These are phyloP conservation scores for Skeletonema tropicum DNA, from an alignment of 108 stramenopile genomes.

Conservation along the genomic window DNA sequence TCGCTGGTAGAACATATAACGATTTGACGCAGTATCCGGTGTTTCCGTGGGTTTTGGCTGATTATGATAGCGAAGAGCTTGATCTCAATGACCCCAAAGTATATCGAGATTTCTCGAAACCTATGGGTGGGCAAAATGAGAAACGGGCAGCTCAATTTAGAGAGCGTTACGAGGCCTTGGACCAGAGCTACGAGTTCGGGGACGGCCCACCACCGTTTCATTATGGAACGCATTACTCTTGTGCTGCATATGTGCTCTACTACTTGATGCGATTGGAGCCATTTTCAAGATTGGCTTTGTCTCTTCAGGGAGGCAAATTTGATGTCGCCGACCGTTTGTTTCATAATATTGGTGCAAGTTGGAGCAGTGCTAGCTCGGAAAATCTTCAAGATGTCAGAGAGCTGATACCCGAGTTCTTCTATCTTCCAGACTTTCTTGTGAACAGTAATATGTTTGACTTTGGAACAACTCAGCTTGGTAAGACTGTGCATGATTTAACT, in stretches of 20 bases:
- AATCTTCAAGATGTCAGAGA: constrained; percentile 97
- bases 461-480: constrained; percentile 82
- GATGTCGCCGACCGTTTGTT: constrained; percentile 98
- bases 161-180: constrained; percentile 90
- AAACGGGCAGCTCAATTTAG: constrained; percentile 87
- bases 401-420: constrained; percentile 98
- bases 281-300: constrained; percentile 88
- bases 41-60: constrained; percentile 98
- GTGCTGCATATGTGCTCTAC: constrained; percentile 95
- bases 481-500: constrained; percentile 85
- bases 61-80: constrained; percentile 93
- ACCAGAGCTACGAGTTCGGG: constrained; percentile 69
- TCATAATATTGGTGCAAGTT: constrained; percentile 89
- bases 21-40: constrained; percentile 99
- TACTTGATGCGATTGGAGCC: constrained; percentile 97
- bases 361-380: constrained; percentile 82
- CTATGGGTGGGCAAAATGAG: constrained; percentile 92
- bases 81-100: constrained; percentile 90
- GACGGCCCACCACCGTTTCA: constrained; percentile 95
- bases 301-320: constrained; percentile 94
- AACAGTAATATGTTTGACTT: constrained; percentile 92
- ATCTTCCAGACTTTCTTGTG: constrained; percentile 91
- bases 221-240: constrained; percentile 98
- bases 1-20: constrained; percentile 96
- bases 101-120: constrained; percentile 95